phyloP scores from a whole-genome alignment of 495 filamentous ascomycete species.

The Talaromyces thailandensis region DNA sequence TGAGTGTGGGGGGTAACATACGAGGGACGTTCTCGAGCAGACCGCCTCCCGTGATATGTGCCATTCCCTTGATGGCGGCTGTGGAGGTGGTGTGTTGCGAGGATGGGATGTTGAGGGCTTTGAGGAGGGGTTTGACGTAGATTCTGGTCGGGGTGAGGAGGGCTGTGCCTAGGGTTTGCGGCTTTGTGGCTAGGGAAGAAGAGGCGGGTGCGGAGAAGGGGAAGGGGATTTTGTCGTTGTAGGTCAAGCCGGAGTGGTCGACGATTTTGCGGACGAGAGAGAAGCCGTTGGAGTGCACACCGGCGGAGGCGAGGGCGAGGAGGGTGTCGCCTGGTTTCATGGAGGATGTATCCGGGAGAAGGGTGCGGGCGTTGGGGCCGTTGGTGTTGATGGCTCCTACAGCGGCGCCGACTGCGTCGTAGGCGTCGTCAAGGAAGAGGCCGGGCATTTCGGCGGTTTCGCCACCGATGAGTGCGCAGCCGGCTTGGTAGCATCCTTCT shows the following conservation, averaged over 20 bases:
- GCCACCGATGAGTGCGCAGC: constrained; percentile 85
- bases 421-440: constrained; percentile 73
- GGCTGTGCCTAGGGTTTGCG: constrained; percentile 53
- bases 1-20: constrained; percentile 70
- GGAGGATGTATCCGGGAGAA: constrained; percentile 63
- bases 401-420: constrained; percentile 83
- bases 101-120: constrained; percentile 34
- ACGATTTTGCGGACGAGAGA: constrained; percentile 86
- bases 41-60: constrained; percentile 94
- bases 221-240: constrained; percentile 66
- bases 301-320: constrained; percentile 72
- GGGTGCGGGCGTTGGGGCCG: constrained; percentile 40
- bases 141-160: constrained; percentile 74
- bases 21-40: constrained; percentile 87
- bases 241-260: constrained; percentile 57
- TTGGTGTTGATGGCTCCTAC: constrained; percentile 66
- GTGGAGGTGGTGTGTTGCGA: constrained; percentile 41
- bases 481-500: constrained; percentile 68
- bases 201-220: constrained; percentile 19
- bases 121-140: constrained; percentile 68
- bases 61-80: constrained; percentile 85
- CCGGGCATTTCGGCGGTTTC: constrained; percentile 98
- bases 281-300: constrained; percentile 92
- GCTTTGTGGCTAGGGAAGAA: constrained; percentile 11
- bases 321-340: constrained; percentile 81